phyloP scores from a whole-genome alignment of 352 stramenopile species.

The Blastocystis sp. region DNA sequence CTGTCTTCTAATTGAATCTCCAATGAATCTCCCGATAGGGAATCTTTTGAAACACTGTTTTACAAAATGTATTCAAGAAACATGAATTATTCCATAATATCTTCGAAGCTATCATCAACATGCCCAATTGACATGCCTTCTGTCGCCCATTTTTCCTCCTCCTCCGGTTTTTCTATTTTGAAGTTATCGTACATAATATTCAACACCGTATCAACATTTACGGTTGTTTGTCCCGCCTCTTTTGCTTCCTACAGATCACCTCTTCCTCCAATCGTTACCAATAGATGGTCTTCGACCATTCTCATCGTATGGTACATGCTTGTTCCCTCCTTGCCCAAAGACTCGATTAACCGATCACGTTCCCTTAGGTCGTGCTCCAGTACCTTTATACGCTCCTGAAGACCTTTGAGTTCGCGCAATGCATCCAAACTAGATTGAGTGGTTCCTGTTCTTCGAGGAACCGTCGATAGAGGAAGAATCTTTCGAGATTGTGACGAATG shows the following conservation, averaged over 20 bases:
- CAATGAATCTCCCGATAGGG: background rate
- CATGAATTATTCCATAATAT: background rate
- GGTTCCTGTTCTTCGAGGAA: background rate
- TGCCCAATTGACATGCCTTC: conserved; percentile 38
- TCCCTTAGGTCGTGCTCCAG: background rate
- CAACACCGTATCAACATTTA: background rate
- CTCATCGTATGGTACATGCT: conserved; percentile 43
- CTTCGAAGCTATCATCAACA: conserved; percentile 44
- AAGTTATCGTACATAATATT: conserved; percentile 30
- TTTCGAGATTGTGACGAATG: background rate
- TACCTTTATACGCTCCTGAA: background rate
- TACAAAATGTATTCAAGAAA: background rate
- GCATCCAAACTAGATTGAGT: background rate
- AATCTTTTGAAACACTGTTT: background rate
- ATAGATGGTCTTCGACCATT: conserved; percentile 12
- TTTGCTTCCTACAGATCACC: background rate
- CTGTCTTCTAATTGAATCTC: background rate
- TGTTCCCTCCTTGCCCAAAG: conserved; percentile 25
- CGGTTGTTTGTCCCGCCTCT: background rate
- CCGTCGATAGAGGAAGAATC: background rate
- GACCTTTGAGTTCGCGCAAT: background rate
- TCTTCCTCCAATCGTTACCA: background rate
- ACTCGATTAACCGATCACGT: conserved; percentile 22
- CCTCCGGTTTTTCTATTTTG: background rate
- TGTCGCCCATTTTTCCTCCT: conserved; percentile 51